A percentile compares a stretch with the other conserved stretches of the same genome.
Conservation (phyloP, 2,329 filamentous ascomycete species). For the Claviceps purpurea region DNA sequence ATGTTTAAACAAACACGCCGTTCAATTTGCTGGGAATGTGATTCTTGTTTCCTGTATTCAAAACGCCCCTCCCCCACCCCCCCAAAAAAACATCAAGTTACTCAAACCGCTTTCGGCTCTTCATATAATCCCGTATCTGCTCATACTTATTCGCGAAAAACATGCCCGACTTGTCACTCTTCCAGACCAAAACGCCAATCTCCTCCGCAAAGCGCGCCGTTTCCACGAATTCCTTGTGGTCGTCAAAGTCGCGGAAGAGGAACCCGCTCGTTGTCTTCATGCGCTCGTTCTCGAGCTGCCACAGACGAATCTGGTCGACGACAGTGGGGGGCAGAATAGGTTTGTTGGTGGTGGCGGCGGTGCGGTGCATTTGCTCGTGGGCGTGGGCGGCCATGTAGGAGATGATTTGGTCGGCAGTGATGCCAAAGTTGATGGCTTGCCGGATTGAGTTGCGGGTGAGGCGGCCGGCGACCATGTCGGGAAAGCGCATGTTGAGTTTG, state of each 20-base stretch:
- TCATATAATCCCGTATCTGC: constrained; percentile 72
- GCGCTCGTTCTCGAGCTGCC: constrained; percentile 93
- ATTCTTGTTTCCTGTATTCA: too few species aligned
- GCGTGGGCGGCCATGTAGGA: constrained; percentile 84
- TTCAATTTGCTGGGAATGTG: too few species aligned
- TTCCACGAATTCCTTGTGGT: constrained; percentile 53
- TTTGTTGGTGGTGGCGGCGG: constrained; percentile 39
- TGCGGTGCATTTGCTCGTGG: constrained; percentile 81
- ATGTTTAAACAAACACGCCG: too few species aligned
- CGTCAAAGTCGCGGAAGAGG: constrained; percentile 78
- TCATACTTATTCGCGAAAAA: constrained; percentile 91
- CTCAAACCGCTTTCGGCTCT: constrained; percentile 43
- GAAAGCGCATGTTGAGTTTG: constrained; percentile 78
- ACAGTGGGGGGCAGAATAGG: constrained; percentile 87
- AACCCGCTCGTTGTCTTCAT: constrained; percentile 78
- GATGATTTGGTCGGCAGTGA: constrained; percentile 91
- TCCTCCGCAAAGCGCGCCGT: constrained; percentile 72
- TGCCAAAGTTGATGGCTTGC: constrained; percentile 75
- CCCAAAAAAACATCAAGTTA: constrained; percentile 8
- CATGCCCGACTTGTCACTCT: constrained; percentile 62
- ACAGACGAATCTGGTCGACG: constrained; percentile 91
- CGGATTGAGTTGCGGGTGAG: constrained; percentile 81
- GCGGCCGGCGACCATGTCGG: constrained; percentile 85
- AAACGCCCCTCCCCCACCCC: too few species aligned
- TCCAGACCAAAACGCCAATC: constrained; percentile 82